Evolutionary conservation across 495 filamentous ascomycete genomes (phyloP), one percentile per base, ranked within the genome.

Genomic region (Daldinia grandis): DNA sequence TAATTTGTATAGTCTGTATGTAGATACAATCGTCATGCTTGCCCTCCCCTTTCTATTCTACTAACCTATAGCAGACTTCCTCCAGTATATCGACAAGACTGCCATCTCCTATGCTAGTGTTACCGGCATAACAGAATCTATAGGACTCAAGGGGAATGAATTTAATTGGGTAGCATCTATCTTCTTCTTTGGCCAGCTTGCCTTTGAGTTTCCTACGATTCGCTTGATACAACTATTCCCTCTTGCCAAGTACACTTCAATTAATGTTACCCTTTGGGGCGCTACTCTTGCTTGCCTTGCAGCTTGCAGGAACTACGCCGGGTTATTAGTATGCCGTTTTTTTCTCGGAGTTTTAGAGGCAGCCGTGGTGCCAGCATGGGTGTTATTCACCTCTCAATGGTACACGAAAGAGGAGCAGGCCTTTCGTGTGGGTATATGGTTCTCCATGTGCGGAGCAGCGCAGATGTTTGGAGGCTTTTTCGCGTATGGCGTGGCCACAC

Each of bases 81-180:
- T 91, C 78, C 87, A 90, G 65, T 91, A 83, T 68, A 76, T 90
- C 9, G 88, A 91, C 71, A 91, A 90, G 73, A 89, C 85, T 0
- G 88, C 87, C 1, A 74, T 91, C 1, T 89, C 87, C 0, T 90
- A 90, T 64, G 87, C 88, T 4, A 86, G 82, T 66, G 73, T 91
- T 14, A 89, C 89, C 83, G 88, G 88, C 0, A 80, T 91, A 27
- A 82, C 83, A 58, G 81, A 72, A 30, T 72, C 69, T 6, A 68
- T 35, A 15, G 69, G 69, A 4, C 59, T 72, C 10, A 31, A 72
- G 24, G 69, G 69, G 4, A 72, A 72, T 33, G 44, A 72, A 30
- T 72, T 72, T 49, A 72, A 76, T 24, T 78, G 76, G 76, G 74
- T 78, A 7, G 74, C 72, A 3, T 76, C 74, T 1, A 76, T 78